These are phyloP conservation scores for Colletotrichum sp. DNA, from an alignment of 2,329 filamentous ascomycete species.

Conservation along the genomic window DNA sequence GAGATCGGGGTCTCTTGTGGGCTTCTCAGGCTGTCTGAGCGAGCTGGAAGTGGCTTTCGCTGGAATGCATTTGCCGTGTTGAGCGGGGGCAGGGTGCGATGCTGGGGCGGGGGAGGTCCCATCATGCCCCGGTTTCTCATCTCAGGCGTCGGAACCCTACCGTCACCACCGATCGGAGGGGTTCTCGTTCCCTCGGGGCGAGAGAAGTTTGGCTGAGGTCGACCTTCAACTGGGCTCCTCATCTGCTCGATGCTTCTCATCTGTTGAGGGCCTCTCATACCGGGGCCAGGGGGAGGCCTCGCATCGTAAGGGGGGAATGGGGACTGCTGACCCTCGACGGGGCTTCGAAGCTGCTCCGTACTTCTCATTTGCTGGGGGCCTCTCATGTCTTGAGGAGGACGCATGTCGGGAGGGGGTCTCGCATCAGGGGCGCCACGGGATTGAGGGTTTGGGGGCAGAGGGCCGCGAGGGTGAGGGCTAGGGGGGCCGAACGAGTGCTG, in stretches of 20 bases:
- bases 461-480: constrained; percentile 35
- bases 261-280: constrained; percentile 1
- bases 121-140: constrained; percentile 27
- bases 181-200: constrained; percentile 21
- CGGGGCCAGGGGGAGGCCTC: neutral
- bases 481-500: constrained; percentile 36
- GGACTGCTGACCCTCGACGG: neutral
- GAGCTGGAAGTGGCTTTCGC: constrained; percentile 58
- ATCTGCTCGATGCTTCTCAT: neutral
- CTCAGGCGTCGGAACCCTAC: constrained; percentile 18
- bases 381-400: constrained; percentile 6
- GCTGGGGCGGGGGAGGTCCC: constrained; percentile 7
- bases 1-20: constrained; percentile 41
- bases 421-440: neutral
- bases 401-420: neutral
- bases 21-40: constrained; percentile 32
- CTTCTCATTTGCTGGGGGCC: neutral
- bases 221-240: neutral
- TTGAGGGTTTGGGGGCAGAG: constrained; percentile 33
- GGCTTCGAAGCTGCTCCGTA: neutral
- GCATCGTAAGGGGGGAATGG: neutral
- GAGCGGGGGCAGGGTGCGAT: constrained; percentile 5
- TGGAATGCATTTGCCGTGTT: constrained; percentile 43
- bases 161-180: constrained; percentile 13
- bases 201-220: constrained; percentile 21